Evolutionary conservation across 805 yeast genomes (phyloP), one percentile per base, ranked within the genome.

Genomic region (Ogataea philodendri): DNA sequence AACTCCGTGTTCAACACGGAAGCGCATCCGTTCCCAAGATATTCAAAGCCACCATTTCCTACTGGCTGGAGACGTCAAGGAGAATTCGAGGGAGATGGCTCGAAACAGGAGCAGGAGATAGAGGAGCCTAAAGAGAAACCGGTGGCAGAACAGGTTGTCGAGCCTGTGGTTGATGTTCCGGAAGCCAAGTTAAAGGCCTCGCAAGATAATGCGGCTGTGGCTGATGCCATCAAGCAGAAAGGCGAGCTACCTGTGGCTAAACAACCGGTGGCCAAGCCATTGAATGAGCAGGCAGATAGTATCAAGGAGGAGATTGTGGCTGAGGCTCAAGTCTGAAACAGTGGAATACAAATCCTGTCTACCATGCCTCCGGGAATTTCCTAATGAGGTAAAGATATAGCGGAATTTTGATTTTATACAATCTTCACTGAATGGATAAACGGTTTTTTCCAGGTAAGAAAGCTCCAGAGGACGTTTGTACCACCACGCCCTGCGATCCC

Each of bases 11-110:
- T 85, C 68, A 89, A 86, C 63, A 87, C 96, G 2, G 96, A 88
- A 55, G 97, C 95, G 0, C 97, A 88, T 57, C 93, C 95, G 22
- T 76, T 88, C 61, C 96, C 96, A n/a, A 70, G 66, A 24, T 74
- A 86, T 41, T 60, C 70, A 65, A 65, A 62, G 16, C 66, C 72
- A 7, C 48, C 56, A 37, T 76, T 80, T 52, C 65, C 64, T 30
- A 81, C 87, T 3, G 84, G 84, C 1, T 81, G 86, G 85, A 49
- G 52, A 24, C 69, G 81, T 44, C 37, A 37, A 15, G 21, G 47
- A 4, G 25, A 28, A 15, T 13, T 21, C n/a, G 37, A 17, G 20
- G 19, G 13, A 5, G 18, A 9, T 2, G 29, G 9, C 15, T 19
- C 19, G 20, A 30, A 20, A 17, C 22, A 20, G 13, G 13, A 11